Evolutionary conservation across 1,139 yeast genomes (phyloP).

Genomic region (Yamadazyma friedrichii): DNA sequence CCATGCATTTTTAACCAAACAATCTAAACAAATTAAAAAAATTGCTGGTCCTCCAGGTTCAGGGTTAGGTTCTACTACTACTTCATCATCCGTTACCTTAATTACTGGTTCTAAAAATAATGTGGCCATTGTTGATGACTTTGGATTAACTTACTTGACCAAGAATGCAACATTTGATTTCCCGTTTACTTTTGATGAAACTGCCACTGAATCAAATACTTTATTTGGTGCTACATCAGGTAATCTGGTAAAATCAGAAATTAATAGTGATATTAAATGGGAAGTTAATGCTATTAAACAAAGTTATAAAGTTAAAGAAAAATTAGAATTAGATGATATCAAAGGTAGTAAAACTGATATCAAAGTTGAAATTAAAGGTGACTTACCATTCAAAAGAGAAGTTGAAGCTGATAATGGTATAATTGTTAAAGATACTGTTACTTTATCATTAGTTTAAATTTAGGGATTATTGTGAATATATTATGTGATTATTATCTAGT

Average conservation of each 20-base stretch:
- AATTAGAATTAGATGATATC: constrained; percentile 12
- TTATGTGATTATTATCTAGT: background rate
- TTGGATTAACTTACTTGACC: constrained; percentile 11
- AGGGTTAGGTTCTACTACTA: constrained; percentile 14
- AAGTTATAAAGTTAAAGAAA: constrained; percentile 14
- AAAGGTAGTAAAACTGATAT: constrained; percentile 18
- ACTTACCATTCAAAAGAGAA: constrained; percentile 33
- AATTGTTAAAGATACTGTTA: constrained; percentile 12
- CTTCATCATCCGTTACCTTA: constrained; percentile 7
- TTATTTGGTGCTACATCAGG: constrained; percentile 11
- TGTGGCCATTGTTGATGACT: constrained; percentile 6
- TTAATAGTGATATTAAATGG: constrained; percentile 12
- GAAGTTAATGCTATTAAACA: constrained; percentile 13
- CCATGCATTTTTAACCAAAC: constrained; percentile 15
- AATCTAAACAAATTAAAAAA: constrained; percentile 11
- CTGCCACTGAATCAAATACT: constrained; percentile 10
- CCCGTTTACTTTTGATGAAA: constrained; percentile 16
- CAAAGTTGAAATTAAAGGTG: constrained; percentile 9
- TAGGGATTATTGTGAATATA: background rate
- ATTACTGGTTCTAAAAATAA: constrained; percentile 12
- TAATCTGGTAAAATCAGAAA: constrained; percentile 7
- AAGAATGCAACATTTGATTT: constrained; percentile 11
- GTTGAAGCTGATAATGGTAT: constrained; percentile 53
- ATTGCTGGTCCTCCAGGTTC: constrained; percentile 18
- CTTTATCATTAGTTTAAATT: background rate